A percentile compares a stretch with the other conserved stretches of the same genome.
These are phyloP conservation scores for Linnemannia elongata DNA, from an alignment of 192 early-diverging fungal genomes.

Conservation along the genomic window DNA sequence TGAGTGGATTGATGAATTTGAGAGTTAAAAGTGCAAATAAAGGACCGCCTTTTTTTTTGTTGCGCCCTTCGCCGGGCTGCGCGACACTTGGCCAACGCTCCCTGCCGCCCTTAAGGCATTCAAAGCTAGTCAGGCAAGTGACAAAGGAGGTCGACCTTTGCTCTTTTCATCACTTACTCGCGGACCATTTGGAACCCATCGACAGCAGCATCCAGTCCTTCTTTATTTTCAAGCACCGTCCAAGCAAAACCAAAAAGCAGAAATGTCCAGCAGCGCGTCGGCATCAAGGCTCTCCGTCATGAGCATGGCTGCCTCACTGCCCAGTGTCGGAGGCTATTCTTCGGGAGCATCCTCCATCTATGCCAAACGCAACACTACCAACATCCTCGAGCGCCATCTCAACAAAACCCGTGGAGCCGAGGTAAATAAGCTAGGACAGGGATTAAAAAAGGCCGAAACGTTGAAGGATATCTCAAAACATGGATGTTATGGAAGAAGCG, in stretches of 20 bases:
- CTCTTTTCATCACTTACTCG: background rate
- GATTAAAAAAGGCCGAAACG: background rate
- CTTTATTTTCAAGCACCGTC: background rate
- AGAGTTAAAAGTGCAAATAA: background rate
- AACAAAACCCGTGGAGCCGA: conserved; percentile 79
- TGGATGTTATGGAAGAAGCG: background rate
- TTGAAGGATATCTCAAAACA: background rate
- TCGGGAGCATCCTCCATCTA: conserved; percentile 46
- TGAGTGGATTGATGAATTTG: background rate
- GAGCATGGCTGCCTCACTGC: conserved; percentile 54
- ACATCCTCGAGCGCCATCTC: conserved; percentile 83
- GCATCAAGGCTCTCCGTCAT: conserved; percentile 48
- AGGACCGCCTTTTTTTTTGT: background rate
- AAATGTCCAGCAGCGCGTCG: conserved; percentile 44
- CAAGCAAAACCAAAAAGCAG: background rate
- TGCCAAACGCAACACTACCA: conserved; percentile 34
- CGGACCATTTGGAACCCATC: background rate
- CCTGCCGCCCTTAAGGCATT: background rate
- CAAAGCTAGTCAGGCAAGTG: no score
- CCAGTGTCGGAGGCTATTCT: conserved; percentile 46
- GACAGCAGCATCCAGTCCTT: background rate
- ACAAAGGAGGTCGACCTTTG: background rate
- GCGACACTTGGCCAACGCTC: background rate
- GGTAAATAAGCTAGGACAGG: conserved; percentile 55
- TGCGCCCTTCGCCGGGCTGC: background rate